A percentile compares a stretch with the other conserved stretches of the same genome.
Conservation (phyloP, 371 early-diverging fungal species). For the Rhizopus microsporus region DNA sequence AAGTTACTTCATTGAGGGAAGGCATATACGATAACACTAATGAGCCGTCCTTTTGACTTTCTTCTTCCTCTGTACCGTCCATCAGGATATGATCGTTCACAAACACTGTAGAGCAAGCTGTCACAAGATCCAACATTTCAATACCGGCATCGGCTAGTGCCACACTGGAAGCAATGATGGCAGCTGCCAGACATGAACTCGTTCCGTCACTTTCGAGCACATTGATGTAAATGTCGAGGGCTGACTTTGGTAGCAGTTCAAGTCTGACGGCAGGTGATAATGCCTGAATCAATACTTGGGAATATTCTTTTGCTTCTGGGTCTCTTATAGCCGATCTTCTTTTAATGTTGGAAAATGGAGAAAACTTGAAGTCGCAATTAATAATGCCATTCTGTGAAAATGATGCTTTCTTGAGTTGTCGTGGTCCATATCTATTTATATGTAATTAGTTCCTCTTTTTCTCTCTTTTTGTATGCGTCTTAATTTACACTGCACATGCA, state of each 20-base stretch:
- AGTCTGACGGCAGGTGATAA: constrained; percentile 87
- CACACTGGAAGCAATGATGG: constrained; percentile 84
- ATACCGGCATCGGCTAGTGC: constrained; percentile 95
- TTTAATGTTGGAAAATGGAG: constrained; percentile 83
- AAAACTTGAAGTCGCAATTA: constrained; percentile 88
- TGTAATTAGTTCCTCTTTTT: neutral
- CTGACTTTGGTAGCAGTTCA: constrained; percentile 85
- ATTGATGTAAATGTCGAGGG: constrained; percentile 83
- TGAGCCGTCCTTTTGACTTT: constrained; percentile 65
- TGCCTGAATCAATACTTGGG: constrained; percentile 76
- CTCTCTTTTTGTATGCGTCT: neutral
- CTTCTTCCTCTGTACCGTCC: constrained; percentile 77
- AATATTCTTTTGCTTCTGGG: constrained; percentile 81
- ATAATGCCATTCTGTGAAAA: constrained; percentile 68
- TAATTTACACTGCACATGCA: constrained; percentile 85
- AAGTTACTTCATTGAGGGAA: constrained; percentile 82
- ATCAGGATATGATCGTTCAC: constrained; percentile 53
- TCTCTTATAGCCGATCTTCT: constrained; percentile 66
- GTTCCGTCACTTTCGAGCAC: constrained; percentile 89
- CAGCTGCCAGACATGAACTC: constrained; percentile 77
- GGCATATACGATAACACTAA: constrained; percentile 89
- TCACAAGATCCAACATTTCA: constrained; percentile 90
- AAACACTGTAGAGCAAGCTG: constrained; percentile 75
- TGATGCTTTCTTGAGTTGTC: constrained; percentile 58
- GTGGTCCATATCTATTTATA: constrained; percentile 70